phyloP scores from a whole-genome alignment of 768 basidiomycete genomes.

The Suillus decipiens region DNA sequence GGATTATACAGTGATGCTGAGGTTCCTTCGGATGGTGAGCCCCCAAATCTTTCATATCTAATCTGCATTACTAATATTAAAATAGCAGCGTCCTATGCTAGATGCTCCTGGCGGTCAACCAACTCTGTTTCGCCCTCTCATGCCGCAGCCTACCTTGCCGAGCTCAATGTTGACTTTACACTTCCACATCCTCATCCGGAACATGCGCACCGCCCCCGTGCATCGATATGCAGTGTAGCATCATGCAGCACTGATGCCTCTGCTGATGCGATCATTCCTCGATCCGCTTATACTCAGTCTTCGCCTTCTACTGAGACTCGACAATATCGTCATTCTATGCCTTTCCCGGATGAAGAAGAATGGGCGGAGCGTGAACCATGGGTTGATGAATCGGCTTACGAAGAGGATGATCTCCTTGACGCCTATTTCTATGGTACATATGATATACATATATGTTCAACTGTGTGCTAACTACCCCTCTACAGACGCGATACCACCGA shows the following conservation, averaged over 20 bases:
- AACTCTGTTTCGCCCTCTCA: conserved; percentile 29
- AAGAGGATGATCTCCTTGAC: conserved; percentile 42
- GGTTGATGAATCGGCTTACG: conserved; percentile 24
- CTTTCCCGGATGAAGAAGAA: conserved; percentile 25
- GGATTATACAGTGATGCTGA: conserved; percentile 14
- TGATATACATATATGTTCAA: not conserved
- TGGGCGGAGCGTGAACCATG: conserved; percentile 22
- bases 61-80: conserved; percentile 7
- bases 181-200: conserved; percentile 25
- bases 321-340: conserved; percentile 16
- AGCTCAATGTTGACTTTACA: conserved; percentile 32
- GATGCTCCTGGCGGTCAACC: conserved; percentile 34
- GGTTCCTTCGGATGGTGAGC: not conserved
- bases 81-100: conserved; percentile 25
- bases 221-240: conserved; percentile 55
- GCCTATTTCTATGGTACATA: conserved; percentile 42
- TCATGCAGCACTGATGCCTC: conserved; percentile 60
- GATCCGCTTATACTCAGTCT: conserved; percentile 20
- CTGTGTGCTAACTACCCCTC: conserved; percentile 9
- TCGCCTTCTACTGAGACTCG: conserved; percentile 13
- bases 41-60: not conserved
- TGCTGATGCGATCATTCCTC: conserved; percentile 57
- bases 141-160: conserved; percentile 30
- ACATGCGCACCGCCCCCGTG: conserved; percentile 24
- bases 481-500: conserved; percentile 27